A percentile compares a stretch with the other conserved stretches of the same genome.
These are phyloP conservation scores for Calocera cornea DNA, from an alignment of 768 basidiomycete genomes.

Conservation along the genomic window DNA sequence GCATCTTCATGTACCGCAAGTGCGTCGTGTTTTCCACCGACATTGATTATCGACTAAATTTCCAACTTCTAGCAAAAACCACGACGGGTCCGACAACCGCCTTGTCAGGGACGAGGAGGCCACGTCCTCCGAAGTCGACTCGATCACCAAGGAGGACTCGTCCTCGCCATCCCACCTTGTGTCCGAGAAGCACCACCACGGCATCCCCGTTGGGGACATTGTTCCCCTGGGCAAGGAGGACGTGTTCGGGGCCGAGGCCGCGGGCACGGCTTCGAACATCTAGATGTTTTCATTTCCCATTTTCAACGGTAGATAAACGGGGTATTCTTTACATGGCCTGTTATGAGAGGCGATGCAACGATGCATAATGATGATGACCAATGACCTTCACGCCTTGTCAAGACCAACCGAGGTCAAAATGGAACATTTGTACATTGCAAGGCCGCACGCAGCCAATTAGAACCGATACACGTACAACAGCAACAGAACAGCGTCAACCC, in stretches of 20 bases:
- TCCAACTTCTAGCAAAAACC: background rate
- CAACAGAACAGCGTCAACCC: no score
- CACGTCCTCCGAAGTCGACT: background rate
- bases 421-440: background rate
- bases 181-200: background rate
- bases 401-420: no score
- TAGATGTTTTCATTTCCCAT: background rate
- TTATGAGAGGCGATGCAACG: background rate
- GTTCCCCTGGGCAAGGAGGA: background rate
- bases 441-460: background rate
- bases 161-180: background rate
- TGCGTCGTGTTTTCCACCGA: background rate
- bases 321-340: no score
- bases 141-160: background rate
- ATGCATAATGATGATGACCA: background rate
- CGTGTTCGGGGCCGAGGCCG: background rate
- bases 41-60: background rate
- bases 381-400: background rate
- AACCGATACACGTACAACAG: background rate
- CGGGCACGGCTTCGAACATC: background rate
- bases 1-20: conserved; percentile 11
- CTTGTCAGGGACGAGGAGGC: background rate
- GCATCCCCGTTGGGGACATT: background rate
- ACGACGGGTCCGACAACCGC: background rate
- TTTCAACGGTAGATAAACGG: background rate